Evolutionary conservation across 2,329 filamentous ascomycete genomes (phyloP), one percentile per base, ranked within the genome.

Genomic region (Fusarium nematophilum): DNA sequence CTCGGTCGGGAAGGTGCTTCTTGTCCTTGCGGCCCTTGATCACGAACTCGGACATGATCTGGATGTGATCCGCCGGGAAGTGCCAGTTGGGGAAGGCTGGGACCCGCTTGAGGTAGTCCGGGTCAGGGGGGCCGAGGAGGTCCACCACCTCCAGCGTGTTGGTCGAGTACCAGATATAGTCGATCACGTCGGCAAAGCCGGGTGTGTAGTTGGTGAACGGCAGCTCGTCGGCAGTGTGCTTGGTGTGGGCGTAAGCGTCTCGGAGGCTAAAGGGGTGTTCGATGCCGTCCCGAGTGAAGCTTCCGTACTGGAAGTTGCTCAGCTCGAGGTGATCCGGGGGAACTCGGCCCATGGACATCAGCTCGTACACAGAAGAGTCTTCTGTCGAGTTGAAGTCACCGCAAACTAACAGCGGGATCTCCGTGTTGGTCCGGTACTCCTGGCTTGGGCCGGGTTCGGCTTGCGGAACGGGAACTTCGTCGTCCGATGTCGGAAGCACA

Each of bases 91-190:
- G 93, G 77, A 97, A 97, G 0, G 93, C 93, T 4, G 93, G 93
- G 21, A 97, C 92, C 46, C 89, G 86, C 74, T 91, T 90, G 53
- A 97, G 86, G 73, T 96, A 95, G 23, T 91, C 86, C 62, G 88
- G 86, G 73, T 97, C 93, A 3, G 96, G 91, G 36, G 94, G 90
- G 25, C 93, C 93, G 4, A 97, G 87, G 47, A 97, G 77, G 47
- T 90, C 90, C 14, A 92, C 89, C 18, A 96, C 90, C 72, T 95
- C 91, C 37, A 97, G 81, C 17, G 90, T 88, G 75, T 95, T 97
- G 53, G 92, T 94, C 52, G 93, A 93, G 77, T 96, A 99, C 93
- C 93, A 98, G 70, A 99, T 92, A 76, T 98, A 97, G 74, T 99
- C 95, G 65, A 99, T 90, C 53, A 96, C 91, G 59, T 93, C 93